phyloP scores from a whole-genome alignment of 2,329 filamentous ascomycete species.

The Colletotrichum lupini region DNA sequence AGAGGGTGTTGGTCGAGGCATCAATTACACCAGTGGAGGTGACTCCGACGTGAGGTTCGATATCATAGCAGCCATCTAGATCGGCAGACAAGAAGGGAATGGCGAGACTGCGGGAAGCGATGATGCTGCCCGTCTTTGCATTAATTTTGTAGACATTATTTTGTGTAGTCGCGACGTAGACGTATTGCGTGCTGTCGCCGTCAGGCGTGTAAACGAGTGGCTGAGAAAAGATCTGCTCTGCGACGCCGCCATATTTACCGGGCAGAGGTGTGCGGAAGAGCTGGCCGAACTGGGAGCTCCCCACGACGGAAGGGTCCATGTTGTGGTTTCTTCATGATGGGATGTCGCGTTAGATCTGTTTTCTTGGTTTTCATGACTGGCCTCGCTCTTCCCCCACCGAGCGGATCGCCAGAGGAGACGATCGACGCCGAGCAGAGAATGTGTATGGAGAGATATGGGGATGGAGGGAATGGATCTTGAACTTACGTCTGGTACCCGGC shows the following conservation, averaged over 20 bases:
- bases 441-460: no score
- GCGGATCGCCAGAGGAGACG: neutral
- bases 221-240: slow-evolving; percentile 65
- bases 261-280: slow-evolving; percentile 64
- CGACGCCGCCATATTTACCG: slow-evolving; percentile 59
- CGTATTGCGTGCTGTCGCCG: slow-evolving; percentile 58
- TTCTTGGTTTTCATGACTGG: neutral
- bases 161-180: slow-evolving; percentile 67
- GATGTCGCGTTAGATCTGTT: neutral
- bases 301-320: slow-evolving; percentile 69
- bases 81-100: slow-evolving; percentile 62
- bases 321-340: slow-evolving; percentile 61
- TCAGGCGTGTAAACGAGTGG: slow-evolving; percentile 61
- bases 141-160: slow-evolving; percentile 69
- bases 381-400: neutral
- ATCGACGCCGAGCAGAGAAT: neutral
- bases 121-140: slow-evolving; percentile 63
- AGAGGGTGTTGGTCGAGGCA: slow-evolving; percentile 55
- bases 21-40: slow-evolving; percentile 60
- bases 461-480: neutral
- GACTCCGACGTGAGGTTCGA: slow-evolving; percentile 58
- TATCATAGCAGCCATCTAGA: slow-evolving; percentile 59
- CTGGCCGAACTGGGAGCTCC: slow-evolving; percentile 64
- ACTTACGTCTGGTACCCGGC: slow-evolving; percentile 64
- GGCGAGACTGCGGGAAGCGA: slow-evolving; percentile 58